Evolutionary conservation across 2,329 filamentous ascomycete species (phyloP).

Genomic region (Fusarium austroafricanum): DNA sequence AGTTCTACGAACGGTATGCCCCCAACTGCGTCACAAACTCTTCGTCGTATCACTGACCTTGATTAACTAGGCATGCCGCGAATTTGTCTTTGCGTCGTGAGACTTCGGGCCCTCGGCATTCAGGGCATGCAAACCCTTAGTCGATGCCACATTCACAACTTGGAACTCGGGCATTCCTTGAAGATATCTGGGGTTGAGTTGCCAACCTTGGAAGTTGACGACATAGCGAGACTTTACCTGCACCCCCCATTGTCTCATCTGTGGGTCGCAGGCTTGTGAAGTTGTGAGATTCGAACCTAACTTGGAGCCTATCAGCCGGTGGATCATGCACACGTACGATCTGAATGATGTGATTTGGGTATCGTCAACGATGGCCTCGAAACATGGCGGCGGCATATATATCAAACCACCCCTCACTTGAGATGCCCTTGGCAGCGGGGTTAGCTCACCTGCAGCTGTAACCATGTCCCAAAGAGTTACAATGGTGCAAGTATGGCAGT

Average conservation of each 20-base stretch:
- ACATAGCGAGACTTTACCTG: slow-evolving; percentile 30
- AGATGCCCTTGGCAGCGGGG: slow-evolving; percentile 38
- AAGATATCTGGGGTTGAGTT: slow-evolving; percentile 24
- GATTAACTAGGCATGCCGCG: slow-evolving; percentile 51
- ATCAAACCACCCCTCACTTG: slow-evolving; percentile 39
- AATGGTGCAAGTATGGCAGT: slow-evolving; percentile 36
- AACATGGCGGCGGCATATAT: slow-evolving; percentile 43
- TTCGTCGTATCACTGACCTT: slow-evolving; percentile 31
- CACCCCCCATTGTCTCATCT: slow-evolving; percentile 30
- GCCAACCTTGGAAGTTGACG: slow-evolving; percentile 35
- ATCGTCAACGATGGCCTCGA: slow-evolving; percentile 39
- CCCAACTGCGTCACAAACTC: slow-evolving; percentile 4
- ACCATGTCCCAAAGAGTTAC: slow-evolving; percentile 36
- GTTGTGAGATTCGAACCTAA: slow-evolving; percentile 23
- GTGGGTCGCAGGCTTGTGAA: slow-evolving; percentile 30
- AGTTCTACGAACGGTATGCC: slow-evolving; percentile 70
- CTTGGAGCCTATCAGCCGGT: slow-evolving; percentile 39
- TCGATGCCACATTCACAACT: slow-evolving; percentile 40
- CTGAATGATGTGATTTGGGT: slow-evolving; percentile 44
- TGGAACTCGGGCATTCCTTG: slow-evolving; percentile 7
- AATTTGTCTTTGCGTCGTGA: slow-evolving; percentile 49
- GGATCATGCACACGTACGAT: slow-evolving; percentile 43
- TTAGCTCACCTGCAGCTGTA: slow-evolving; percentile 20
- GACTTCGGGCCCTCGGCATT: slow-evolving; percentile 15
- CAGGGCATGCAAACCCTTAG: slow-evolving; percentile 46